Evolutionary conservation across 1,139 yeast species (phyloP).

Genomic region (Taphrina deformans): DNA sequence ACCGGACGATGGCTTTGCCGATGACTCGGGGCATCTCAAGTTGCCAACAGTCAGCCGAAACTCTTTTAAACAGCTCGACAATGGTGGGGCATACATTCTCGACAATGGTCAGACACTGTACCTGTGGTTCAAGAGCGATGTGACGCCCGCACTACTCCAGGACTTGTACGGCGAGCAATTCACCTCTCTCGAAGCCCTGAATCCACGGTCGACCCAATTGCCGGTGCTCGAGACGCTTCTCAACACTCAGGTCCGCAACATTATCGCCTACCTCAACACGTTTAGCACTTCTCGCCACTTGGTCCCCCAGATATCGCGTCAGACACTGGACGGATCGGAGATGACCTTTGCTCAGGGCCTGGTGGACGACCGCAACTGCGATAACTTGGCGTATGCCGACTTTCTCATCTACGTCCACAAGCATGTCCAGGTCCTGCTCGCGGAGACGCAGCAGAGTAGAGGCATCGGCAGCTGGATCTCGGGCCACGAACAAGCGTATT

Average conservation of each 20-base stretch:
- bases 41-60: constrained; percentile 56
- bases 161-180: constrained; percentile 71
- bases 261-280: constrained; percentile 56
- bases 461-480: constrained; percentile 13
- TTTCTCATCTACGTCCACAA: constrained; percentile 63
- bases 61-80: constrained; percentile 52
- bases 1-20: constrained; percentile 49
- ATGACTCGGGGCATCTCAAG: constrained; percentile 53
- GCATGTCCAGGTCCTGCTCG: constrained; percentile 42
- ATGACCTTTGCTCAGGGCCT: constrained; percentile 59
- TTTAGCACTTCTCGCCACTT: constrained; percentile 41
- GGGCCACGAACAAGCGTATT: constrained; percentile 17
- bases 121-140: constrained; percentile 71
- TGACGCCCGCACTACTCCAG: constrained; percentile 63
- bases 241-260: constrained; percentile 64
- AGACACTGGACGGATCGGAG: constrained; percentile 64
- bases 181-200: constrained; percentile 53
- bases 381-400: constrained; percentile 57
- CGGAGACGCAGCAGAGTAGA: constrained; percentile 9
- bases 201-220: constrained; percentile 56
- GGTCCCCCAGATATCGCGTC: constrained; percentile 60
- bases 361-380: constrained; percentile 72
- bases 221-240: constrained; percentile 73
- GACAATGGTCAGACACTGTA: constrained; percentile 67
- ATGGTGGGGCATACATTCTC: constrained; percentile 75